Evolutionary conservation across 495 filamentous ascomycete species (phyloP), one percentile per base, ranked within the genome.

Genomic region (Pyrenula aspistea): DNA sequence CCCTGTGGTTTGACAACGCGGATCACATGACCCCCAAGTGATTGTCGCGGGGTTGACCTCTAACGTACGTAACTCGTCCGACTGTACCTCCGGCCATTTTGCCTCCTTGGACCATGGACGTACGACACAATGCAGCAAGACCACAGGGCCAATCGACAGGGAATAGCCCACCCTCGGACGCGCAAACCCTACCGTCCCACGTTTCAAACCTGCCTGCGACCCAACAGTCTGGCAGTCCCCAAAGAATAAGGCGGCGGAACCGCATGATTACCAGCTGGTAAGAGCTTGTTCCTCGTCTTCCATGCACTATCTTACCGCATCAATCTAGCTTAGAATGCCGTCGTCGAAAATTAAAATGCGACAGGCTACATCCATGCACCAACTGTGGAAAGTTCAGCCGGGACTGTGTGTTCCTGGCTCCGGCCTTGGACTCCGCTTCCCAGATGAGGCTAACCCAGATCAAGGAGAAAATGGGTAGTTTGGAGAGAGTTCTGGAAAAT

Each of bases 261-360:
- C 31, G 31, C 31, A 42, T 42, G 31, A 42, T 42, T 8, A 42
- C 31, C 8, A 42, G 31, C 31, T 42, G 31, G 31, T 42, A 42
- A 42, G 31, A 42, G 15, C 31, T 15, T 42, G n/a, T 42, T 42
- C 63, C 67, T 1, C 57, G 67, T 55, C 81, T 86, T 57, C 76
- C 83, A 20, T 73, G 84, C 25, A 71, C 84, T 51, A 87, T 86
- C 65, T 77, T 85, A 56, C 76, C 84, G 73, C 87, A 87, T 57
- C 83, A 78, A 25, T 82, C 79, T 10, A 86, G 84, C 65, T 68
- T 85, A 52, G 83, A 87, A 67, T 93, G 88, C 63, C 81, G 86
- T 24, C 79, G 83, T 47, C 81, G 88, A 51, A 93, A 93, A 69
- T 77, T 89, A 52, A 87, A 86, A 66, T 93, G 88, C 69, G 83